Conservation (phyloP, 306 rosid genomes). For the Calophaca sinica region DNA sequence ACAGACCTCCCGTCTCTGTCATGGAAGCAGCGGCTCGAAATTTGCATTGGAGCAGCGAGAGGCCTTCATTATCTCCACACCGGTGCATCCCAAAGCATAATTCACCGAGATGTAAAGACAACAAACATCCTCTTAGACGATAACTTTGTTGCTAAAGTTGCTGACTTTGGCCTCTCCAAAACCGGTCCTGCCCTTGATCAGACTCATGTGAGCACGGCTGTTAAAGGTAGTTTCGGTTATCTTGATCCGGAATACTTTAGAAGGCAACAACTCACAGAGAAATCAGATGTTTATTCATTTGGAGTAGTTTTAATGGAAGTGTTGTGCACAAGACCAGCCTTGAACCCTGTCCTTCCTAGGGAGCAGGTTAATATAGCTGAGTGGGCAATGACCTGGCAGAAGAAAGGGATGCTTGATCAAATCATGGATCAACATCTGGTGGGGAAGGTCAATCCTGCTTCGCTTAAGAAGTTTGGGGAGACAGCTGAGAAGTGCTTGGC, state of each 20-base stretch:
- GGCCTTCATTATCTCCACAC: conserved; percentile 99
- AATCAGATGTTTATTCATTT: conserved; percentile 95
- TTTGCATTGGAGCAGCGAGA: conserved; percentile 95
- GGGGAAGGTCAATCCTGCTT: conserved; percentile 86
- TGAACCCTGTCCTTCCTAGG: conserved; percentile 94
- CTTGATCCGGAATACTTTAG: conserved; percentile 98
- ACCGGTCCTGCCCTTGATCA: conserved; percentile 97
- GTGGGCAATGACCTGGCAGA: conserved; percentile 97
- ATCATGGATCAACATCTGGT: conserved; percentile 87
- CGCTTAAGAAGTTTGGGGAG: conserved; percentile 94
- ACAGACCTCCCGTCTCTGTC: conserved; percentile 78
- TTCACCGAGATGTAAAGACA: conserved; percentile 97
- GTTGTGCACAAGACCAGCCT: conserved; percentile 94
- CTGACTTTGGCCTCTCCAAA: conserved; percentile 96
- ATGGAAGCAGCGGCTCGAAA: conserved; percentile 94
- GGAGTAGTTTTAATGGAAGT: conserved; percentile 99
- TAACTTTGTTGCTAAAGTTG: conserved; percentile 92
- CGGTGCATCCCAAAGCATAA: conserved; percentile 89
- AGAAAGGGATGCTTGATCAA: conserved; percentile 96
- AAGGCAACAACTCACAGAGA: conserved; percentile 97
- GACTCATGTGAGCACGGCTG: conserved; percentile 98
- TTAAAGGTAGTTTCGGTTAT: conserved; percentile 97
- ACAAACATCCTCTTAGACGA: conserved; percentile 97
- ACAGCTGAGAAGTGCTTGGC: conserved; percentile 96
- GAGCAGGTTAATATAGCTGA: conserved; percentile 99